Evolutionary conservation across 2,329 filamentous ascomycete species (phyloP).

Genomic region (Colletotrichum godetiae): DNA sequence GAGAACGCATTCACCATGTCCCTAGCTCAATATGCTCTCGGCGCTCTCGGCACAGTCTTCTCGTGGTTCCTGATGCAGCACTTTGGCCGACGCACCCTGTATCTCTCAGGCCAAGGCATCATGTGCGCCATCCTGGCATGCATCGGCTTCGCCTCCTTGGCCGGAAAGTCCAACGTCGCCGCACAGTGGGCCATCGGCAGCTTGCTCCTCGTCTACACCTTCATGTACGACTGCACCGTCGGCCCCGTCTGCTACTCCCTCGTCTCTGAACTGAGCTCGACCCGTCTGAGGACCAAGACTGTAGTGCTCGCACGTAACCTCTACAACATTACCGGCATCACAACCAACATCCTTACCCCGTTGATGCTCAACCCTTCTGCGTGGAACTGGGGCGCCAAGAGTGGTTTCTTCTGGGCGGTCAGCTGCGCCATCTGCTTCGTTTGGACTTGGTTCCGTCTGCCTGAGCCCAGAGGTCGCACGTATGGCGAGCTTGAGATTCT

Average conservation of each 20-base stretch:
- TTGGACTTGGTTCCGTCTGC: conserved; percentile 65
- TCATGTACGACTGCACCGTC: conserved; percentile 58
- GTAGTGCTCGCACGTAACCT: conserved; percentile 55
- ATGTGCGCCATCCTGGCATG: conserved; percentile 53
- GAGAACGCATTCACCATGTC: conserved; percentile 52
- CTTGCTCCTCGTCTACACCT: conserved; percentile 56
- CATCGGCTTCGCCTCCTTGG: conserved; percentile 56
- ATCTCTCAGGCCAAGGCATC: conserved; percentile 53
- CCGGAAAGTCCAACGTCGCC: conserved; percentile 55
- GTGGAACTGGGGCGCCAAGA: conserved; percentile 61
- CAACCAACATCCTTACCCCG: conserved; percentile 58
- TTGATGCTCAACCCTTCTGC: conserved; percentile 59
- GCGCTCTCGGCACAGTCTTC: conserved; percentile 55
- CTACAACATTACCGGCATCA: conserved; percentile 62
- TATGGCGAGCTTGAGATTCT: conserved; percentile 67
- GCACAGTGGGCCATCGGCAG: conserved; percentile 61
- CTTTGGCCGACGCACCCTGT: conserved; percentile 58
- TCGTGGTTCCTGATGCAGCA: conserved; percentile 58
- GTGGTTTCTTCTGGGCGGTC: conserved; percentile 57
- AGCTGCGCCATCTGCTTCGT: conserved; percentile 56
- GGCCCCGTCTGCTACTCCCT: conserved; percentile 58
- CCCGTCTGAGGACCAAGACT: conserved; percentile 58
- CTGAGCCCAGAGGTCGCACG: conserved; percentile 65
- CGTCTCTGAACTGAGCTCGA: conserved; percentile 56
- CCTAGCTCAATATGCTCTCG: conserved; percentile 56